Evolutionary conservation across 768 basidiomycete species (phyloP).

Genomic region (Dioszegia aurantiaca): DNA sequence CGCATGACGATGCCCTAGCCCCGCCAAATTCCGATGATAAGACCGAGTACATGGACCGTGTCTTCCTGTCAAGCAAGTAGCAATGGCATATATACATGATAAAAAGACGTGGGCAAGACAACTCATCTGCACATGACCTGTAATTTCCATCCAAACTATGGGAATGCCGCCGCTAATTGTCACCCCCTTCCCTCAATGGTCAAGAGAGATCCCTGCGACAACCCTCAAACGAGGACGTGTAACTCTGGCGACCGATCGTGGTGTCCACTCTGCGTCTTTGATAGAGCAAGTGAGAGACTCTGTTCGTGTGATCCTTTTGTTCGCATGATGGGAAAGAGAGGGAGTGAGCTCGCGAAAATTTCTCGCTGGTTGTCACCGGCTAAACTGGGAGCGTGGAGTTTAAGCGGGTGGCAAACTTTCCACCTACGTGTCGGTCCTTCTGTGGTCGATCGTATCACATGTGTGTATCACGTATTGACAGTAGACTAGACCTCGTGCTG

Average conservation of each 20-base stretch:
- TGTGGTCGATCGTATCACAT: no score
- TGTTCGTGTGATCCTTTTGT: slow-evolving; percentile 1
- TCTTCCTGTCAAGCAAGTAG: no score
- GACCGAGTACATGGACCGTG: no score
- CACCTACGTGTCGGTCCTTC: no score
- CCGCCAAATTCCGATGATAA: no score
- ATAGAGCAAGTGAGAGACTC: neutral
- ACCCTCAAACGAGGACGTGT: slow-evolving; percentile 47
- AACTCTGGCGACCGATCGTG: slow-evolving; percentile 17
- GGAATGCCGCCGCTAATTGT: slow-evolving; percentile 27
- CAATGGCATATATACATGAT: neutral
- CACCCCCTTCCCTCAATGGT: neutral
- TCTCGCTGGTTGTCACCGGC: neutral
- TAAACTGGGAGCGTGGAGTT: neutral
- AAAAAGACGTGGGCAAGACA: neutral
- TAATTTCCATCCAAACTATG: slow-evolving; percentile 44
- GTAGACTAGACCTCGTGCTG: no score
- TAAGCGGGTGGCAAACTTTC: neutral
- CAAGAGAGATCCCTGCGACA: slow-evolving; percentile 19
- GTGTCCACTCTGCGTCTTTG: neutral
- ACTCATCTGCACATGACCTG: neutral
- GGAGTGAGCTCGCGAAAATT: neutral
- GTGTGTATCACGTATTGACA: no score
- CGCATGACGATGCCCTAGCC: no score
- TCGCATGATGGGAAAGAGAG: slow-evolving; percentile 6